phyloP scores from a whole-genome alignment of 805 yeast genomes.

The Cephaloascus albidus region DNA sequence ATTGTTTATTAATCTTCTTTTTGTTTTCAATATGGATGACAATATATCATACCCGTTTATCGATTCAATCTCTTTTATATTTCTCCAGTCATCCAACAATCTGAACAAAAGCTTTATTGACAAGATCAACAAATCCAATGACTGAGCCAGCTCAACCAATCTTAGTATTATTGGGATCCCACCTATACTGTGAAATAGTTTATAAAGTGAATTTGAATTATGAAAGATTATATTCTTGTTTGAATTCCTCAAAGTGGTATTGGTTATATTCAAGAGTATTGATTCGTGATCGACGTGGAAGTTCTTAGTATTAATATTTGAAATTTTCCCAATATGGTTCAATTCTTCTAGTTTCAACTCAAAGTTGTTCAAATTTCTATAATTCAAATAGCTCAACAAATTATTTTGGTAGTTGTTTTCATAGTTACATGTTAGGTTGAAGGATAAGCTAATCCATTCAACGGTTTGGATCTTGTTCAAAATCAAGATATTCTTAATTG shows the following conservation, averaged over 20 bases:
- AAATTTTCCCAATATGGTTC: conserved; percentile 9
- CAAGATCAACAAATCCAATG: conserved; percentile 18
- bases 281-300: background rate
- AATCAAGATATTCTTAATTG: conserved; percentile 27
- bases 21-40: conserved; percentile 41
- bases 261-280: conserved; percentile 1
- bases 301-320: conserved; percentile 6
- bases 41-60: conserved; percentile 53
- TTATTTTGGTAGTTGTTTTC: conserved; percentile 39
- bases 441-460: conserved; percentile 45
- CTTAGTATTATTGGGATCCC: conserved; percentile 39
- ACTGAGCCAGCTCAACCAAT: conserved; percentile 33
- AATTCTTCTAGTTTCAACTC: conserved; percentile 23
- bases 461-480: conserved; percentile 23
- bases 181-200: conserved; percentile 35
- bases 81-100: conserved; percentile 38
- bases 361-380: conserved; percentile 22
- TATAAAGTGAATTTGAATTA: conserved; percentile 15
- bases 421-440: conserved; percentile 34
- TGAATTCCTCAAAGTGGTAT: conserved; percentile 5
- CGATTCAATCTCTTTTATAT: conserved; percentile 48
- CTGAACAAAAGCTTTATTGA: conserved; percentile 31
- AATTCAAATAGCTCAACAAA: conserved; percentile 28
- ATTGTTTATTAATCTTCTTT: conserved; percentile 26
- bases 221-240: conserved; percentile 16